Conservation (phyloP, 208 protist species). For the Crithidia thermophila region DNA sequence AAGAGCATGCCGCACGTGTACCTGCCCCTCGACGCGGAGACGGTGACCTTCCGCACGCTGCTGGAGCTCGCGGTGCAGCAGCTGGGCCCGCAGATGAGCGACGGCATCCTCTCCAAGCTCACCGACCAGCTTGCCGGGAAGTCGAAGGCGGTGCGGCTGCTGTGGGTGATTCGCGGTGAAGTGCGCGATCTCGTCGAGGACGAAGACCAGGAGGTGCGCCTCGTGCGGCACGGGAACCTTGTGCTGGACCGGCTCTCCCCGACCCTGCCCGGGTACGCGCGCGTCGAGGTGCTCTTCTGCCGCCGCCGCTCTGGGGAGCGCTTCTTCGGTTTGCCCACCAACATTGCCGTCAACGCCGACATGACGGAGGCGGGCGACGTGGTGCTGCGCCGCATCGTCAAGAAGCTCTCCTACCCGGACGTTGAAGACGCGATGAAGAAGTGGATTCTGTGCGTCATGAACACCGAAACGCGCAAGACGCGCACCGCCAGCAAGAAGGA, state of each 20-base stretch:
- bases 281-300: constrained; percentile 69
- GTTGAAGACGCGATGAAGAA: constrained; percentile 34
- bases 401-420: constrained; percentile 51
- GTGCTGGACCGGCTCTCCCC: constrained; percentile 36
- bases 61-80: constrained; percentile 36
- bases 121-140: constrained; percentile 12
- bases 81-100: constrained; percentile 24
- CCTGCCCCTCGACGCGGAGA: constrained; percentile 6
- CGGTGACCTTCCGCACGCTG: constrained; percentile 33
- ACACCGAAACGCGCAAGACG: constrained; percentile 34
- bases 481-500: constrained; percentile 50
- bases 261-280: constrained; percentile 23
- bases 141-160: constrained; percentile 22
- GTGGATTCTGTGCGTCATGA: constrained; percentile 55
- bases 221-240: constrained; percentile 6
- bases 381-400: constrained; percentile 52
- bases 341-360: constrained; percentile 41
- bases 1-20: constrained; percentile 49
- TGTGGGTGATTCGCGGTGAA: constrained; percentile 35
- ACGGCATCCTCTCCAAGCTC: constrained; percentile 8
- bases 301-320: constrained; percentile 53
- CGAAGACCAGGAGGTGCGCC: constrained; percentile 10
- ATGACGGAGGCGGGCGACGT: constrained; percentile 50
- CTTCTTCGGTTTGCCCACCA: constrained; percentile 77
- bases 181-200: constrained; percentile 8